A percentile compares a stretch with the other conserved stretches of the same genome.
phyloP scores from a whole-genome alignment of 2,329 filamentous ascomycete species.

The Tolypocladium ovalisporum region DNA sequence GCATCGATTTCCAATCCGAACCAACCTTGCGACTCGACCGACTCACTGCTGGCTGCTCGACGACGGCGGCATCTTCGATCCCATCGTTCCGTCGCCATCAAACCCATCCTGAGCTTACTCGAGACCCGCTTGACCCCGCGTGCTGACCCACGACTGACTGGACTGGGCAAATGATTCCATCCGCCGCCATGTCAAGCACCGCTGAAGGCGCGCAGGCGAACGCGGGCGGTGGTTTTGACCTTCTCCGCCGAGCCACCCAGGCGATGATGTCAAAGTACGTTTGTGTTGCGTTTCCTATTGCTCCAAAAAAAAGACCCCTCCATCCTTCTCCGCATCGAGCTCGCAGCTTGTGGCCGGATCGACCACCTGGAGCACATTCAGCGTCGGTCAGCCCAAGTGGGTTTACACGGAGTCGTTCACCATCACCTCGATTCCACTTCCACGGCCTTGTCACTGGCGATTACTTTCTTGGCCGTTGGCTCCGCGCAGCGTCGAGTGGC shows the following conservation, averaged over 20 bases:
- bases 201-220: constrained; percentile 27
- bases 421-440: not conserved
- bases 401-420: not conserved
- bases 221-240: constrained; percentile 37
- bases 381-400: not conserved
- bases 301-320: constrained; percentile 5
- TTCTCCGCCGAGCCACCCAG: constrained; percentile 50
- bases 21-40: not conserved
- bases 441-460: not conserved
- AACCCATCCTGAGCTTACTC: not conserved
- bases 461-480: not conserved
- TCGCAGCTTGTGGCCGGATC: not conserved
- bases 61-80: not conserved
- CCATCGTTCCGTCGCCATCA: not conserved
- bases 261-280: constrained; percentile 54
- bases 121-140: not conserved
- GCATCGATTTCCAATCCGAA: not conserved
- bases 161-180: not conserved
- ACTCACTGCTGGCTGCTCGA: not conserved
- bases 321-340: constrained; percentile 1
- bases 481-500: not conserved
- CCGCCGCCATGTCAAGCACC: constrained; percentile 34
- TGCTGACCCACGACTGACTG: not conserved
- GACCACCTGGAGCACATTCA: not conserved
- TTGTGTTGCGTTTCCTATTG: constrained; percentile 11